These are phyloP conservation scores for Fusarium sp. DNA, from an alignment of 2,329 filamentous ascomycete species.

Conservation along the genomic window DNA sequence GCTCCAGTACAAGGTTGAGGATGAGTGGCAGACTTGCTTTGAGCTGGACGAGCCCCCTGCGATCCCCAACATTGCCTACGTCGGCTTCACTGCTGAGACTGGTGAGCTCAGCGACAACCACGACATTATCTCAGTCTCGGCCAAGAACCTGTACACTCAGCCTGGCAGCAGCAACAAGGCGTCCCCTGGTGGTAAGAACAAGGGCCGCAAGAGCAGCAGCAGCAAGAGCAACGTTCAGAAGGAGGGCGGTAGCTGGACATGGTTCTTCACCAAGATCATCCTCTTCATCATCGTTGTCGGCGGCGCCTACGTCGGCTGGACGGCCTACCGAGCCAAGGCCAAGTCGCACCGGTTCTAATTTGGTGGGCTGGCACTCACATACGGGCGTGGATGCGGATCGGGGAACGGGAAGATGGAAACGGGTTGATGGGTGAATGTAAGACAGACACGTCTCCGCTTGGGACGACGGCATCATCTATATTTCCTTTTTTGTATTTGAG, in stretches of 20 bases:
- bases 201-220: conserved; percentile 50
- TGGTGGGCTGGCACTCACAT: background rate
- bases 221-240: conserved; percentile 51
- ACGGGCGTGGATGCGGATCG: background rate
- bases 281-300: conserved; percentile 77
- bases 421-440: conserved; percentile 13
- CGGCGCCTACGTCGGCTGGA: conserved; percentile 88
- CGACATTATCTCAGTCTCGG: conserved; percentile 89
- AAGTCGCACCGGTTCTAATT: conserved; percentile 69
- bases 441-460: conserved; percentile 20
- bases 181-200: conserved; percentile 51
- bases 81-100: conserved; percentile 88
- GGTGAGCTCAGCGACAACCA: conserved; percentile 98
- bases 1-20: conserved; percentile 92
- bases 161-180: conserved; percentile 59
- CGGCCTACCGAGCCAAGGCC: conserved; percentile 78
- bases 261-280: conserved; percentile 83
- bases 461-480: conserved; percentile 26
- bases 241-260: conserved; percentile 66
- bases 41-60: conserved; percentile 76
- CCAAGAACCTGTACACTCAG: conserved; percentile 87
- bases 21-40: conserved; percentile 92
- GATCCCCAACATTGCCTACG: conserved; percentile 81
- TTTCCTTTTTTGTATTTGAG: conserved; percentile 33
- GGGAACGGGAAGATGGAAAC: conserved; percentile 6